Evolutionary conservation across 208 protist genomes (phyloP).

Genomic region (Leishmania arabica): DNA sequence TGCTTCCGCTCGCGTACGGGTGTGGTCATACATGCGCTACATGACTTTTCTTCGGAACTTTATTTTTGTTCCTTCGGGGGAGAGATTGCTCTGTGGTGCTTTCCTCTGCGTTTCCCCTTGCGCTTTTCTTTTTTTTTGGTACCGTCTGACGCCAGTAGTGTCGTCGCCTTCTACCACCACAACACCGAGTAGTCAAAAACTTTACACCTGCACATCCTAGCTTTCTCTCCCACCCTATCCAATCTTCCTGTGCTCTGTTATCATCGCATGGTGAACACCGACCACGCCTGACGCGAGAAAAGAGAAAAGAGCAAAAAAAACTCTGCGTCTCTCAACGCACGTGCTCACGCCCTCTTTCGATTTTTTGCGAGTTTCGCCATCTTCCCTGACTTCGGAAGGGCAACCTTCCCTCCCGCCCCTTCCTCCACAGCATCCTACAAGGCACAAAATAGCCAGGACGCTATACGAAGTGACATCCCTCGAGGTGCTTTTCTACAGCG

Average conservation of each 20-base stretch:
- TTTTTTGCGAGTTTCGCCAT: neutral
- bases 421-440: constrained; percentile 4
- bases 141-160: neutral
- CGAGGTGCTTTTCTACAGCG: neutral
- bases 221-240: neutral
- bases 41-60: neutral
- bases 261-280: neutral
- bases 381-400: neutral
- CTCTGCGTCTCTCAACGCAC: neutral
- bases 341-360: neutral
- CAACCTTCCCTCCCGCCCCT: neutral
- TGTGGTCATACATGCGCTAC: neutral
- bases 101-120: neutral
- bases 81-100: neutral
- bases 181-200: neutral
- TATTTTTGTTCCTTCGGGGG: no score
- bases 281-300: neutral
- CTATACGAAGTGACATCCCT: neutral
- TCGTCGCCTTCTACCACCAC: neutral
- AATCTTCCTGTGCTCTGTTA: neutral
- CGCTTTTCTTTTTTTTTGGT: no score
- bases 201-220: neutral
- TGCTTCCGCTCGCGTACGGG: neutral
- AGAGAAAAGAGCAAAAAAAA: constrained; percentile 7
- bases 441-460: neutral